phyloP scores from a whole-genome alignment of 2,329 filamentous ascomycete genomes.

The Chalaropsis ovoidea region DNA sequence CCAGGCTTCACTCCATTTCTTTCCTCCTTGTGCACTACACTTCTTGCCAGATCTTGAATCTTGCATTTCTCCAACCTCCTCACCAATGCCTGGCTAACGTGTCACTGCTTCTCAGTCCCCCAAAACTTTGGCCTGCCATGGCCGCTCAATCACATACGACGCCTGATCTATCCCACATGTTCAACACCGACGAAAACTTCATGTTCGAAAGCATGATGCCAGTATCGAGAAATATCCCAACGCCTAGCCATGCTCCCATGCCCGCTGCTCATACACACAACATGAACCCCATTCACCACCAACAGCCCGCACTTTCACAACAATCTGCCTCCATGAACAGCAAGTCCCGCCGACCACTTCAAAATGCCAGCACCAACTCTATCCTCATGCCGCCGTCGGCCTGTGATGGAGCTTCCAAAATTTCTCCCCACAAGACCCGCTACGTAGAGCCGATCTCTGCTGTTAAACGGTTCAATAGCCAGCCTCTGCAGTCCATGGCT shows the following conservation, averaged over 20 bases:
- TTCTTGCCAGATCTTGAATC: not conserved
- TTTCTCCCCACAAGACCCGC: conserved; percentile 20
- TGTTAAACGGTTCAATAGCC: conserved; percentile 15
- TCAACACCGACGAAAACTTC: conserved; percentile 41
- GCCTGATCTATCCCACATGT: conserved; percentile 39
- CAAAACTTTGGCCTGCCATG: conserved; percentile 19
- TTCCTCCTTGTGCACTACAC: conserved; percentile 1
- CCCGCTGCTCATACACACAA: conserved; percentile 34
- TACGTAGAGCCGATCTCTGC: conserved; percentile 12
- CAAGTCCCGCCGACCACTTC: conserved; percentile 23
- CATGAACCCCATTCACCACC: conserved; percentile 2
- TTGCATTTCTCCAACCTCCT: conserved; percentile 17
- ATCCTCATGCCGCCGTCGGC: conserved; percentile 16
- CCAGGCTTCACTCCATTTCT: conserved; percentile 4
- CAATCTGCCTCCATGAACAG: not conserved
- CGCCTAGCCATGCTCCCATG: conserved; percentile 49
- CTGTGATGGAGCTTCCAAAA: not conserved
- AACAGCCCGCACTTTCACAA: conserved; percentile 5
- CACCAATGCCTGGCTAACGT: conserved; percentile 21
- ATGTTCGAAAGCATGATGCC: conserved; percentile 27
- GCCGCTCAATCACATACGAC: conserved; percentile 12
- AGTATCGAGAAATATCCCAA: conserved; percentile 31
- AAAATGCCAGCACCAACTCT: conserved; percentile 22
- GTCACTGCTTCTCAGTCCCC: conserved; percentile 19
- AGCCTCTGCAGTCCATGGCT: conserved; percentile 29